phyloP scores from a whole-genome alignment of 192 early-diverging fungal species.

The Coemansia sp. region DNA sequence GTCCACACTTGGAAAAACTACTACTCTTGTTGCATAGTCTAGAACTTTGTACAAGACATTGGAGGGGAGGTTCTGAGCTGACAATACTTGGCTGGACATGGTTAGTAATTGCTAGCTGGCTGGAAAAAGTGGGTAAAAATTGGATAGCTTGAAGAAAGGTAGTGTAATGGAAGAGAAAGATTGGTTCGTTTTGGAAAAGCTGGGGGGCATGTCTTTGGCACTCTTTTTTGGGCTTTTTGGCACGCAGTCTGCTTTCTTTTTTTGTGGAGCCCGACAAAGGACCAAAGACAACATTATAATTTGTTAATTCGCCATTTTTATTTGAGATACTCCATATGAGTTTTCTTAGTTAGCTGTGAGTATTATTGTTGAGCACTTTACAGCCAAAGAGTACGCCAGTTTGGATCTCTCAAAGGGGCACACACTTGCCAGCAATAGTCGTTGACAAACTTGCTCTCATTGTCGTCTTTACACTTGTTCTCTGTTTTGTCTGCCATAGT shows the following conservation, averaged over 20 bases:
- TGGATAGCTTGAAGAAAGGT: too few species aligned
- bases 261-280: neutral
- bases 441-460: neutral
- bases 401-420: neutral
- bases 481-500: neutral
- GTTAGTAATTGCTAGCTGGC: too few species aligned
- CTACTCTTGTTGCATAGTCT: neutral
- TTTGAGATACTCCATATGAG: neutral
- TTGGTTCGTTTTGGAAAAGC: too few species aligned
- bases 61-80: neutral
- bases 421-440: neutral
- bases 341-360: neutral
- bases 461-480: neutral
- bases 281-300: neutral
- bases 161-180: too few species aligned
- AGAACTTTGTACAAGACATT: neutral
- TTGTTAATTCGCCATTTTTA: neutral
- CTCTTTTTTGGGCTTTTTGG: too few species aligned
- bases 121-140: too few species aligned
- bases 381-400: neutral
- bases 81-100: neutral
- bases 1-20: neutral
- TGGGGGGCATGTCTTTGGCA: too few species aligned
- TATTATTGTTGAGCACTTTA: neutral
- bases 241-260: too few species aligned